Evolutionary conservation across 2,329 filamentous ascomycete genomes (phyloP).

Genomic region (Xylaria sp.): DNA sequence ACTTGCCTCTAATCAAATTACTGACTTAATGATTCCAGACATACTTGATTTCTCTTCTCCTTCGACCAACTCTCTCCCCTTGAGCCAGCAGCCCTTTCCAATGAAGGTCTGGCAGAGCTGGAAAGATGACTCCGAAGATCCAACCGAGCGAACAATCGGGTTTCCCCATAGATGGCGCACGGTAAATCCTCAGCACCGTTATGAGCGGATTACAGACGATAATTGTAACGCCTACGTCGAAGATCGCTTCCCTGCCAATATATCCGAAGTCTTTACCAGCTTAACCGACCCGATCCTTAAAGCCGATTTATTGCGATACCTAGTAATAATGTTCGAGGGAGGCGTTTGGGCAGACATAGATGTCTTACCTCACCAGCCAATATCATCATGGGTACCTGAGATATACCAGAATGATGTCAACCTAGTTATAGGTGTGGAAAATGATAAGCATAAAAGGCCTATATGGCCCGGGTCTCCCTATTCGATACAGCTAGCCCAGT

Average conservation of each 20-base stretch:
- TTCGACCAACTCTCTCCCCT: neutral
- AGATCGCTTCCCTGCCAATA: conserved; percentile 66
- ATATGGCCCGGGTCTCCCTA: conserved; percentile 65
- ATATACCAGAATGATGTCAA: conserved; percentile 67
- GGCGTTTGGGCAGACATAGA: conserved; percentile 76
- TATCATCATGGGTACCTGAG: conserved; percentile 69
- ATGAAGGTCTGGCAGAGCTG: conserved; percentile 43
- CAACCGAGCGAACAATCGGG: conserved; percentile 37
- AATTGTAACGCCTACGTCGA: conserved; percentile 55
- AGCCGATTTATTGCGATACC: conserved; percentile 65
- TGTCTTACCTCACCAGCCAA: conserved; percentile 67
- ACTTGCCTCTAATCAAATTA: neutral
- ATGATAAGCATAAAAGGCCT: conserved; percentile 53
- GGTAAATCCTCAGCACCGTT: conserved; percentile 37
- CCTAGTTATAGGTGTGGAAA: conserved; percentile 73
- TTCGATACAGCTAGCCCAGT: conserved; percentile 77
- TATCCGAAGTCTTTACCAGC: conserved; percentile 55
- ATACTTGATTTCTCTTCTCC: neutral
- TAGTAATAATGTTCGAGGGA: conserved; percentile 68
- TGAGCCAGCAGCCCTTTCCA: conserved; percentile 21
- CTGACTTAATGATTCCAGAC: neutral
- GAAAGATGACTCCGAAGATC: conserved; percentile 39
- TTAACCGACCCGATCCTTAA: conserved; percentile 59
- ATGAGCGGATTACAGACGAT: conserved; percentile 40
- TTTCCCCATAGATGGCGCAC: conserved; percentile 37